Conservation (phyloP, 257 asterid genomes). For the Echium plantagineum region DNA sequence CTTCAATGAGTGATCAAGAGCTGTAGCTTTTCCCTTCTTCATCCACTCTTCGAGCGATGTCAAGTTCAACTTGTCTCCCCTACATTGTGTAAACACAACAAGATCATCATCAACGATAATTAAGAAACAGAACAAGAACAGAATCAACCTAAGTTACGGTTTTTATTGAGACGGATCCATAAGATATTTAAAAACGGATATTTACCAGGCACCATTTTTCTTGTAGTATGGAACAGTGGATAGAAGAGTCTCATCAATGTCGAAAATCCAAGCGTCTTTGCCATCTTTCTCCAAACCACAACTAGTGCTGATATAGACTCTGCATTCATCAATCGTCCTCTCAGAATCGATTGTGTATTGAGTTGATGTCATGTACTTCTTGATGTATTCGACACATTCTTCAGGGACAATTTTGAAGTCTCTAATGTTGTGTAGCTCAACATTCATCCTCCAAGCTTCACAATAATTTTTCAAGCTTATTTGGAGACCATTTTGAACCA, state of each 20-base stretch:
- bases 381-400: slow-evolving; percentile 40
- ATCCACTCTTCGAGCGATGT: slow-evolving; percentile 53
- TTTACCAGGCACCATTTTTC: slow-evolving; percentile 44
- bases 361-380: slow-evolving; percentile 49
- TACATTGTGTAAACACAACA: neutral
- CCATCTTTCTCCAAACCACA: slow-evolving; percentile 42
- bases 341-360: slow-evolving; percentile 48
- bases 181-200: too few species aligned
- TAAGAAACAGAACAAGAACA: too few species aligned
- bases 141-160: too few species aligned
- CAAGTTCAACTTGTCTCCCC: slow-evolving; percentile 8
- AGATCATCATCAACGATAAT: neutral
- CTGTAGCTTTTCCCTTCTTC: slow-evolving; percentile 54
- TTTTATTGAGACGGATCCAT: too few species aligned
- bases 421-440: slow-evolving; percentile 44
- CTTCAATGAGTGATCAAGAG: slow-evolving; percentile 36
- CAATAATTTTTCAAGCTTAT: slow-evolving; percentile 53
- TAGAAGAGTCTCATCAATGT: slow-evolving; percentile 51
- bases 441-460: slow-evolving; percentile 60
- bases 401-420: slow-evolving; percentile 43
- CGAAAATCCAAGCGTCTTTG: slow-evolving; percentile 46
- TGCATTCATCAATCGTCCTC: slow-evolving; percentile 37
- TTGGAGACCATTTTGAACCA: slow-evolving; percentile 22
- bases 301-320: slow-evolving; percentile 25
- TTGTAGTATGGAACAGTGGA: slow-evolving; percentile 50